Base-by-base conservation (phyloP, 805 yeast genomes). In the Candida xyloterini region DNA sequence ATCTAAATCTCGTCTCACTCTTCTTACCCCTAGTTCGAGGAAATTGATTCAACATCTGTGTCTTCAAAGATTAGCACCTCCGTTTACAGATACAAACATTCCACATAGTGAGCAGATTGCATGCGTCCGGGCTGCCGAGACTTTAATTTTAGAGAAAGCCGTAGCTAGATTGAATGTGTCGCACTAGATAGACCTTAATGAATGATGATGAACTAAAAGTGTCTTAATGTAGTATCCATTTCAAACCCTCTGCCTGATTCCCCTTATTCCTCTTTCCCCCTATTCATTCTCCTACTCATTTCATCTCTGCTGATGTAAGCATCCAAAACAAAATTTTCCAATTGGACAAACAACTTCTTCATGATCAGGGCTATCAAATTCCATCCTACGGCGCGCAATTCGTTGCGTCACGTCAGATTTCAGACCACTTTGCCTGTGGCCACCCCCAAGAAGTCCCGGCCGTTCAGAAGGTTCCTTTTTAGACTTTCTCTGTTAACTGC, bases 401-500 rank as follows among this genome's bases (percentile, higher is more conserved):
- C 47, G 11, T 31, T 27, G 9, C 42, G 41, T 7, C 52, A 51
- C 37, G 32, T 43, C 13, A 52, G 60, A 49, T 42, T 44, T 11
- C 57, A 56, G 33, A 36, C 60, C 3, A 48, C 59, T 8, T 30
- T 40, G n/a, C 45, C 55, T 13, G 46, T 35, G 10, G 50, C 51
- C 44, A 44, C 44, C 35, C 29, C 44, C 10, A 58, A 46, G 41
- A 15, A n/a, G 27, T 27, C 42, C 15, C 22, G 29, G 23, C 62
- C 59, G 13, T 35, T 50, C 31, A 53, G 57, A 48, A 52, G 42
- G 28, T 52, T 60, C 31, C 16, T 60, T 10, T 48, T 58, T 36
- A 57, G 54, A 36, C 24, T 53, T n/a, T 51, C 59, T 6, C 35
- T 59, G 11, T 29, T 52, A 20, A 48, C 62, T 7, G 52, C 56